phyloP scores from a whole-genome alignment of 768 basidiomycete genomes.

The Imleria badia region DNA sequence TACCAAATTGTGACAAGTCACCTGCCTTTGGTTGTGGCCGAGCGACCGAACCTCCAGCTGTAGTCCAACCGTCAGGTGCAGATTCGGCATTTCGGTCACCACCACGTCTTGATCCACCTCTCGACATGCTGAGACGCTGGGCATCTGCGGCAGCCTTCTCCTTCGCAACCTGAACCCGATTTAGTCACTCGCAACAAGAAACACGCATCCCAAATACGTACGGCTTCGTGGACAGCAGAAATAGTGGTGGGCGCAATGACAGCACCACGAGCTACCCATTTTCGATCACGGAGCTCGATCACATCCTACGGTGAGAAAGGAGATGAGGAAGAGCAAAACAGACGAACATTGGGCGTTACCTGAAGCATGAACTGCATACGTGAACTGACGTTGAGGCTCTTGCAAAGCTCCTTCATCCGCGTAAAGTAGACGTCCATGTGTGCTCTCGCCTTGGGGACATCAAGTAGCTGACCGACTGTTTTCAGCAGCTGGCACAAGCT shows the following conservation, averaged over 20 bases:
- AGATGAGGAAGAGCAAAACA: neutral
- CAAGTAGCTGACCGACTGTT: slow-evolving; percentile 84
- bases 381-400: slow-evolving; percentile 71
- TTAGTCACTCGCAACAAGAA: slow-evolving; percentile 1
- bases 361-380: slow-evolving; percentile 96
- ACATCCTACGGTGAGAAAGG: slow-evolving; percentile 62
- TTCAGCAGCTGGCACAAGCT: slow-evolving; percentile 89
- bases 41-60: slow-evolving; percentile 49
- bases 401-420: slow-evolving; percentile 81
- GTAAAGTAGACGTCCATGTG: slow-evolving; percentile 94
- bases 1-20: slow-evolving; percentile 85
- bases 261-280: slow-evolving; percentile 73
- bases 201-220: slow-evolving; percentile 39
- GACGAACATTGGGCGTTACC: slow-evolving; percentile 47
- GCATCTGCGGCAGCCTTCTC: slow-evolving; percentile 70
- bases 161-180: slow-evolving; percentile 63
- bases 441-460: slow-evolving; percentile 74
- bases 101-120: slow-evolving; percentile 88
- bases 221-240: slow-evolving; percentile 83
- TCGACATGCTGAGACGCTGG: slow-evolving; percentile 77
- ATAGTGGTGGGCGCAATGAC: slow-evolving; percentile 83
- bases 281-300: slow-evolving; percentile 80
- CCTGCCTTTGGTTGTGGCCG: slow-evolving; percentile 76
- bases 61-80: slow-evolving; percentile 88
- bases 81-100: slow-evolving; percentile 63